Evolutionary conservation across 1,139 yeast genomes (phyloP), one percentile per base, ranked within the genome.

Genomic region (Candida glucosophila): DNA sequence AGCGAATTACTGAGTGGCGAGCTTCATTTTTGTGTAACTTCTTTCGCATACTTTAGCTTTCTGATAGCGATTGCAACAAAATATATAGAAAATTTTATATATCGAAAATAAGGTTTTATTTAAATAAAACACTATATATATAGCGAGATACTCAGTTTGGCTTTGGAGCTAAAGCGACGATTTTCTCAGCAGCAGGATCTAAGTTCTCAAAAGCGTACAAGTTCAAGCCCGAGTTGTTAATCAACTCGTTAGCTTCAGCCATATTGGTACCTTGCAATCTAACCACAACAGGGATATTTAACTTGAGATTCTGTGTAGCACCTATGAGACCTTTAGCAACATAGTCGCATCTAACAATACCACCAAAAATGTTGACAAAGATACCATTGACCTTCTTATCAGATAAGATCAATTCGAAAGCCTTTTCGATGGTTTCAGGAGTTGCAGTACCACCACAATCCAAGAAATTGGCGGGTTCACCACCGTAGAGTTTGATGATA

Each of bases 381-480:
- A 90, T 90, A 55, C 96, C 95, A 47, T 85, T 77, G 42, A 92
- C 97, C 51, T 78, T 77, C 52, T 75, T 65, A 66, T 90, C 96
- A 35, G 92, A 73, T 52, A 90, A 68, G 52, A 90, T 90, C 59
- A 92, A 75, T 61, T 79, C 82, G 66, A 90, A 90, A 32, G 98
- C 99, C 65, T 81, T 82, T 67, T 88, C 94, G 55, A 90, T 90
- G 51, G 98, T 88, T 63, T 83, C 81, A 42, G 97, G 96, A 42
- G 97, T 90, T 45, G 99, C 98, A 58, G 96, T 94, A 68, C 99
- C 99, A 70, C 99, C 99, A 63, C 96, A 90, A 68, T 90, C 99
- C 58, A 90, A 75, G 74, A 90, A 90, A 73, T 90, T 90, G 42
- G 98, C 99, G 47, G 99, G 99, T 47, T 77, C 85, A 58, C 99